phyloP scores from a whole-genome alignment of 371 early-diverging fungal species.

The Syncephalastrum monosporum region DNA sequence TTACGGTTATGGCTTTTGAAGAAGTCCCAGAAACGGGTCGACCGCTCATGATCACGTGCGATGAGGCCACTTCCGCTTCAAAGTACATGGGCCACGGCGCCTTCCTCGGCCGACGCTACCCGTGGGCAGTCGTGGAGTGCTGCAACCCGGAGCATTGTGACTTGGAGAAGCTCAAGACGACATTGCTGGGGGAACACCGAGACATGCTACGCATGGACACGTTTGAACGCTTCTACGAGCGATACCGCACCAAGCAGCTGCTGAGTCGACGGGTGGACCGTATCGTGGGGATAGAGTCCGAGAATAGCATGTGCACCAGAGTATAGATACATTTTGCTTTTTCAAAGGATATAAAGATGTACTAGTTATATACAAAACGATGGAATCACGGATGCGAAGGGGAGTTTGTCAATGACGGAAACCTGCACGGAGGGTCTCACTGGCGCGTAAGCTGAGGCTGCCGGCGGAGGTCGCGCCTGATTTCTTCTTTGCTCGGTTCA shows the following conservation, averaged over 20 bases:
- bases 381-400: too few species aligned
- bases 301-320: neutral
- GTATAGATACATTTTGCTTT: conserved; percentile 3
- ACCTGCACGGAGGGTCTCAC: conserved; percentile 40
- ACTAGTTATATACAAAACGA: conserved; percentile 1
- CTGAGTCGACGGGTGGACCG: conserved; percentile 33
- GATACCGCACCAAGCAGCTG: conserved; percentile 84
- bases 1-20: conserved; percentile 73
- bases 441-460: conserved; percentile 39
- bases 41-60: conserved; percentile 18
- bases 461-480: conserved; percentile 34
- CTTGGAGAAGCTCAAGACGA: conserved; percentile 56
- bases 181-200: conserved; percentile 64
- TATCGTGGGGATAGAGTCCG: conserved; percentile 5
- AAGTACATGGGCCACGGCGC: neutral
- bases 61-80: conserved; percentile 31
- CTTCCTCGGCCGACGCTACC: conserved; percentile 85
- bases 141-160: conserved; percentile 82
- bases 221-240: conserved; percentile 83
- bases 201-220: conserved; percentile 85
- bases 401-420: conserved; percentile 30
- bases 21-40: conserved; percentile 43
- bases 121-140: conserved; percentile 96
- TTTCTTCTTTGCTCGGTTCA: conserved; percentile 52
- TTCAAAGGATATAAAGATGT: conserved; percentile 2